Base-by-base conservation (phyloP, 345 rosid genomes). In the Carallia pectinifolia region DNA sequence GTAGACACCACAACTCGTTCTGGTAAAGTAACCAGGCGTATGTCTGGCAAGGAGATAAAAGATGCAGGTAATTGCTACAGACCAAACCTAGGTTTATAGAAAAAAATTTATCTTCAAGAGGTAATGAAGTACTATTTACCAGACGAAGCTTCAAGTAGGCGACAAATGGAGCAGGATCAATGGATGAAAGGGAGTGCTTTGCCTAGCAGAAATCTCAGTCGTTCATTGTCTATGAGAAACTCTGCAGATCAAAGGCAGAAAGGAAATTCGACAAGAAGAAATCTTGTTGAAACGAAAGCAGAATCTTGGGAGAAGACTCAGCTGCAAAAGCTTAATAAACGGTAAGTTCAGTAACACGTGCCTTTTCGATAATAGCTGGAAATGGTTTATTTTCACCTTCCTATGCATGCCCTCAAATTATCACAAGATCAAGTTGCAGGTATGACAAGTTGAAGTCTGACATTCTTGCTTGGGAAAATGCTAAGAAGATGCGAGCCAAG, bases 291-390 rank as follows among this genome's bases (percentile, higher is more conserved):
- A 73, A 70, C 76, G 29, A 82, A 80, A 81, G 81, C 76, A 61
- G 89, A 86, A 72, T 73, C 96, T 31, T 88, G 98, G 97, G 91
- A 93, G 83, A 83, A 58, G 69, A 70, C 81, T 67, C 83, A 80
- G 58, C 76, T 85, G 33, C 72, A 81, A 58, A 87, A 79, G 83
- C 82, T 82, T 8, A 81, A 73, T 71, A 72, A 74, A 80, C 61
- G 90, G 98, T 86, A 34, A 52, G 2, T 36, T 38, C 74, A 69
- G 62, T 1, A 31, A 50, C 8, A 27, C 16, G 37, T 30, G 15
- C 60, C 5, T 55, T 12, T 55, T 23, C 33, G 6, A 16, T 56
- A 7, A 56, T 56, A 0, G 33, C 16, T 0, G 34, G 27, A 53
- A 17, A 29, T 64, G 36, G 3, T 23, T n/a, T 36, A 3, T 59